phyloP scores from a whole-genome alignment of 306 rosid genomes.

The Cyclanthera cordifolia region DNA sequence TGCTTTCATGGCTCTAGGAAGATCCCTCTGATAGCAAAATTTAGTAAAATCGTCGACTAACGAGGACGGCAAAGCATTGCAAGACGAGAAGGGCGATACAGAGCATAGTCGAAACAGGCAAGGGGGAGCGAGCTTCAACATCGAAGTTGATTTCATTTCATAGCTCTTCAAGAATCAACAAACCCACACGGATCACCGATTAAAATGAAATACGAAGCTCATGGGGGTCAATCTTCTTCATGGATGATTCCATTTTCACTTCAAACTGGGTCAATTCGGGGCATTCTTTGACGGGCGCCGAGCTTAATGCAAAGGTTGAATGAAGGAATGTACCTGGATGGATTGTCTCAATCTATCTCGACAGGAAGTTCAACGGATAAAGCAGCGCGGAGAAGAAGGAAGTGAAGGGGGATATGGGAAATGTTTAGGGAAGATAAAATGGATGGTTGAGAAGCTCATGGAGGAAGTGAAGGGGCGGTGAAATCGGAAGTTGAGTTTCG shows the following conservation, averaged over 20 bases:
- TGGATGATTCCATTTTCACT: no score
- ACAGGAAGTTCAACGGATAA: no score
- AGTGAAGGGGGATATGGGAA: background rate
- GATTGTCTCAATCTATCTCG: background rate
- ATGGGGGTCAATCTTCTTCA: background rate
- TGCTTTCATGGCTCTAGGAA: conserved; percentile 54
- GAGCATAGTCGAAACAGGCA: conserved; percentile 18
- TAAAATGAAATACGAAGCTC: background rate
- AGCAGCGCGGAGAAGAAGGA: no score
- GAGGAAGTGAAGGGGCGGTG: conserved; percentile 76
- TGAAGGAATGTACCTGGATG: background rate
- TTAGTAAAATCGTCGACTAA: conserved; percentile 34
- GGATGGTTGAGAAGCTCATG: conserved; percentile 87
- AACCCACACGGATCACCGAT: background rate
- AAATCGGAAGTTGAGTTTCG: conserved; percentile 79
- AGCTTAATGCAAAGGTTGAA: background rate
- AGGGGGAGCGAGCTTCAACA: conserved; percentile 20
- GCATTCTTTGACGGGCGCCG: background rate
- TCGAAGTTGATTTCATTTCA: conserved; percentile 22
- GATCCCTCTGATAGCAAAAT: conserved; percentile 48
- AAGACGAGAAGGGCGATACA: background rate
- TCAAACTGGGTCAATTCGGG: no score
- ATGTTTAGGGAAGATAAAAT: conserved; percentile 79
- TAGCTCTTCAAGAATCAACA: background rate
- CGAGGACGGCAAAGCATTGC: conserved; percentile 8